Base-by-base conservation (phyloP, 1,284 basidiomycete genomes). In the Cutaneotrichosporon cyanovorans region DNA sequence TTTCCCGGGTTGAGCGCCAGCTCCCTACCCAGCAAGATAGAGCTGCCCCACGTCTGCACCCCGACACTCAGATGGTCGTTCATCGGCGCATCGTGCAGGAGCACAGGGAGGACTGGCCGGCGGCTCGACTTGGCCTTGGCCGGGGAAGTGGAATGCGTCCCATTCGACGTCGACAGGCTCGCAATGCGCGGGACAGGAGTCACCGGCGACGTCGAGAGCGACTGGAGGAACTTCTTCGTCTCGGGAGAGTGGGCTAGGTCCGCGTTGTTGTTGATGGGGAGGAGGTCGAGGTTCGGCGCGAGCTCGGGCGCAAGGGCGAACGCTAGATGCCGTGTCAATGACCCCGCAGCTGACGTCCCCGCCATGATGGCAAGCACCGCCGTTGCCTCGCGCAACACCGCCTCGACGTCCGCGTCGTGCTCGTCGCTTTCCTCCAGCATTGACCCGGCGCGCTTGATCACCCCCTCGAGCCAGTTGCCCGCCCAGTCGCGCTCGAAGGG, bases 21-120 rank as follows among this genome's bases (percentile, higher is more conserved):
- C 69, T 83, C 78, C 59, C 89, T 82, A 0, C 87, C 80, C 34
- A 93, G 76, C 5, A 92, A 79, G 55, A 85, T 88, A 1, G 87
- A 84, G 5, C 81, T 80, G 2, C 88, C 89, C 90, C 89, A 93
- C 0, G 89, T 93, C 68, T 92, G 88, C 16, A 87, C 83, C 6
- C 89, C 90, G 16, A 91, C 83, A 43, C 79, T 82, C 4, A 77
- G 73, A 56, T 83, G 84, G 61, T 90, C 84, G 30, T 81, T 78
- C 38, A 90, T 74, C 0, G 86, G 80, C 3, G 82, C 78, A 62
- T 92, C 88, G 46, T 77, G 81, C 31, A 92, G 62, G 32, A 76
- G 70, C 14, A 89, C 52, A 9, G 67, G 67, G 11, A 69, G 51
- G 14, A 58, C 60, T 4, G 62, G 45, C n/a, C 25, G 28, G 2